Evolutionary conservation across 2,329 filamentous ascomycete species (phyloP).

Genomic region (Calonectria naviculata): DNA sequence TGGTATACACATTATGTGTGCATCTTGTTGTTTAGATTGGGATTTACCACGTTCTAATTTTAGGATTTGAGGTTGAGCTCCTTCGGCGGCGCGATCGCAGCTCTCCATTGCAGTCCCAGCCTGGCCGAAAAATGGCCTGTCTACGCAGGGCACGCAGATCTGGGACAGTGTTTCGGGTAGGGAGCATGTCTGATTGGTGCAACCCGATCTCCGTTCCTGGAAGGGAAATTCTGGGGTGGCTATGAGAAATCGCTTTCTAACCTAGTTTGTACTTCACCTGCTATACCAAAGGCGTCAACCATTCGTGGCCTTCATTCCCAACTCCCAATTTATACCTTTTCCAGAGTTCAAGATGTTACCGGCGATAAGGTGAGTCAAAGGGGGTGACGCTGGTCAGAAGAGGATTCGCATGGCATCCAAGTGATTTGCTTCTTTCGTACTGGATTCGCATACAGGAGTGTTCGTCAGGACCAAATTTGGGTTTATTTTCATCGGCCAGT

Average conservation of each 20-base stretch:
- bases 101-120: neutral
- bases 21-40: neutral
- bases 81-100: neutral
- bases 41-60: neutral
- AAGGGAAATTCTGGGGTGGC: neutral
- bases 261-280: neutral
- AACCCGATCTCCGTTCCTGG: neutral
- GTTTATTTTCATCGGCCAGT: neutral
- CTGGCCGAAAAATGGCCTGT: neutral
- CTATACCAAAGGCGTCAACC: neutral
- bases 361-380: neutral
- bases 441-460: neutral
- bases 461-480: neutral
- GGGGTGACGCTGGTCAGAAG: neutral
- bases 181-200: neutral
- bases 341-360: neutral
- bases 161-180: neutral
- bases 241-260: neutral
- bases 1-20: neutral
- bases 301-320: neutral
- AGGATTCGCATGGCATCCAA: neutral
- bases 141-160: neutral
- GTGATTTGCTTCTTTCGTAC: neutral
- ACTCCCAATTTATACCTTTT: neutral
- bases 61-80: neutral